A percentile compares a stretch with the other conserved stretches of the same genome.
Evolutionary conservation across 257 asterid species (phyloP).

Genomic region (Vinca minor): DNA sequence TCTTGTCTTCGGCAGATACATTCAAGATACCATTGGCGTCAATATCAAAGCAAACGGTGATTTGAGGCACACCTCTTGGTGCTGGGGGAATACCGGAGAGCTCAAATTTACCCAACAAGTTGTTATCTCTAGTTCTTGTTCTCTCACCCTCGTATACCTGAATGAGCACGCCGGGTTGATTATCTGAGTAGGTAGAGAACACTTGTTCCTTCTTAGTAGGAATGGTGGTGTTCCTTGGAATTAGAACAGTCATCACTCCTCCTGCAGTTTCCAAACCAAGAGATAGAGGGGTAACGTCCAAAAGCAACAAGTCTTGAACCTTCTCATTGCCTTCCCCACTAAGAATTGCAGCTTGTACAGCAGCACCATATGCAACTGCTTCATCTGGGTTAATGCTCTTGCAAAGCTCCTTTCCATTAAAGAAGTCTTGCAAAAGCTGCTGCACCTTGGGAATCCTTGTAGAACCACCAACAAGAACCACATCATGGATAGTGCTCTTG

Average conservation of each 20-base stretch:
- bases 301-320: slow-evolving; percentile 28
- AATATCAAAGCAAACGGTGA: slow-evolving; percentile 35
- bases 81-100: slow-evolving; percentile 42
- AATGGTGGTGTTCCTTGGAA: slow-evolving; percentile 30
- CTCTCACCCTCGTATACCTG: slow-evolving; percentile 33
- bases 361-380: slow-evolving; percentile 35
- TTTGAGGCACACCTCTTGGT: slow-evolving; percentile 39
- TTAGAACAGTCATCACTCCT: slow-evolving; percentile 29
- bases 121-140: slow-evolving; percentile 32
- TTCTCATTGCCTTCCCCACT: slow-evolving; percentile 35
- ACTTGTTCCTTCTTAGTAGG: slow-evolving; percentile 35
- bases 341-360: slow-evolving; percentile 33
- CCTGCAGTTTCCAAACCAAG: slow-evolving; percentile 34
- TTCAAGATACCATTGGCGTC: slow-evolving; percentile 38
- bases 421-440: slow-evolving; percentile 27
- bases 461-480: slow-evolving; percentile 38
- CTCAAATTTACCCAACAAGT: slow-evolving; percentile 31
- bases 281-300: slow-evolving; percentile 29
- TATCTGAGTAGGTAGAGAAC: slow-evolving; percentile 39
- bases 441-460: slow-evolving; percentile 34
- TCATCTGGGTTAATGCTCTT: slow-evolving; percentile 37
- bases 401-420: slow-evolving; percentile 35
- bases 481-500: slow-evolving; percentile 66
- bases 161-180: slow-evolving; percentile 33
- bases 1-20: slow-evolving; percentile 29